These are phyloP conservation scores for Mortierella sp. DNA, from an alignment of 371 early-diverging fungal species.

Conservation along the genomic window DNA sequence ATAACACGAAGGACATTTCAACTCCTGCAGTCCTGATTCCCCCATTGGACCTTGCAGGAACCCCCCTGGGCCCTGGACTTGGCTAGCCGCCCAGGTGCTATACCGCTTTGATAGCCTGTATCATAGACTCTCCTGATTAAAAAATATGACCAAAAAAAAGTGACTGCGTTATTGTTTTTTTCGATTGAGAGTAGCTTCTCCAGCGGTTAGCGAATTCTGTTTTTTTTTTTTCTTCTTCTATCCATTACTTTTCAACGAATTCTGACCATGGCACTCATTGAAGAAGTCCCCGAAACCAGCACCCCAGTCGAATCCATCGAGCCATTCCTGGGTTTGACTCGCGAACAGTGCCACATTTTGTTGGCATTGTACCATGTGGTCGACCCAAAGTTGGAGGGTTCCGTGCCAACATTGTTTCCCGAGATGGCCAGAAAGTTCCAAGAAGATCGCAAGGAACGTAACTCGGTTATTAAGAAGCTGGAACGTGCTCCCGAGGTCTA, in stretches of 20 bases:
- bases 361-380: conserved; percentile 68
- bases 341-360: conserved; percentile 64
- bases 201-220: background rate
- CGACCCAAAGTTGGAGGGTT: conserved; percentile 66
- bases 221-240: background rate
- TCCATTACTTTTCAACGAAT: background rate
- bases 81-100: no score
- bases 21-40: background rate
- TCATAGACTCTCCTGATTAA: no score
- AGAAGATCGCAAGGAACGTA: conserved; percentile 65
- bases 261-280: conserved; percentile 17
- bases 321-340: conserved; percentile 65
- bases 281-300: conserved; percentile 19
- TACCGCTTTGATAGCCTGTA: no score
- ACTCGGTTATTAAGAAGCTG: conserved; percentile 65
- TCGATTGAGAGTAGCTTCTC: no score
- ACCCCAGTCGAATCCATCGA: conserved; percentile 7
- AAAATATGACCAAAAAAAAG: no score
- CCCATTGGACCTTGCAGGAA: background rate
- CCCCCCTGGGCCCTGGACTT: no score
- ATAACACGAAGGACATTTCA: no score
- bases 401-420: conserved; percentile 67
- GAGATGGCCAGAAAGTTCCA: conserved; percentile 64
- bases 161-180: no score
- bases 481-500: conserved; percentile 61